Base-by-base conservation (phyloP, 768 basidiomycete species). In the Lactifluus rugatus region DNA sequence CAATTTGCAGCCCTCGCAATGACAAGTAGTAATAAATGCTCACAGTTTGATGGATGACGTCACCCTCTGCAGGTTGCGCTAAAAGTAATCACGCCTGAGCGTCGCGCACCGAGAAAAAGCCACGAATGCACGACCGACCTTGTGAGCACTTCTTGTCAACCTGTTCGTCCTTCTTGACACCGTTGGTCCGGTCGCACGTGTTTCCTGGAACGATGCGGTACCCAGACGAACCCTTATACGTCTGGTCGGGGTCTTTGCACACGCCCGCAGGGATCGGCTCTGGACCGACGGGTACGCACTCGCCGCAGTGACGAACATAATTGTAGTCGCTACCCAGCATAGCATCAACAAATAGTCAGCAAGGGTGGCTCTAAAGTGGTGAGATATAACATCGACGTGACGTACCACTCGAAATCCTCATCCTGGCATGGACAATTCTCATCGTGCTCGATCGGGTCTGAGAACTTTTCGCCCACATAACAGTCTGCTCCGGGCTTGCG, bases 161-260 rank as follows among this genome's bases (percentile, higher is more conserved):
- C 32, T 70, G 75, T 13, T 79, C 75, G 65, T 96, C 95, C 72
- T 88, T 89, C 66, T 77, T 73, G 19, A 75, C 52, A 2, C 89
- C 92, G 13, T 63, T 62, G 3, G 68, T 63, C n/a, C 76, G 76
- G 37, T 76, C 77, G 67, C 96, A 99, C 0, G 85, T 87, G 66
- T 99, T 88, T 0, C 95, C 95, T 3, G 96, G 93, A 58, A 99
- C 91, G 67, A 85, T 82, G 32, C 93, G 79, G 69, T 84, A 99
- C 0, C 96, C 96, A 19, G 89, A 92, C 0, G 94, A 97, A 0
- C 96, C 96, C 68, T 78, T 66, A 68, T 92, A 99, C 7, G 67
- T 81, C 61, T 86, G 76, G 5, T 79, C 75, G 0, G 79, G 71
- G 47, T 74, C 75, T 10, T 70, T 64, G 65, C 93, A 95, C 1